Evolutionary conservation across 176 grass and related monocot genomes (phyloP), one percentile per base, ranked within the genome.

Genomic region (Musa troglodytarum): DNA sequence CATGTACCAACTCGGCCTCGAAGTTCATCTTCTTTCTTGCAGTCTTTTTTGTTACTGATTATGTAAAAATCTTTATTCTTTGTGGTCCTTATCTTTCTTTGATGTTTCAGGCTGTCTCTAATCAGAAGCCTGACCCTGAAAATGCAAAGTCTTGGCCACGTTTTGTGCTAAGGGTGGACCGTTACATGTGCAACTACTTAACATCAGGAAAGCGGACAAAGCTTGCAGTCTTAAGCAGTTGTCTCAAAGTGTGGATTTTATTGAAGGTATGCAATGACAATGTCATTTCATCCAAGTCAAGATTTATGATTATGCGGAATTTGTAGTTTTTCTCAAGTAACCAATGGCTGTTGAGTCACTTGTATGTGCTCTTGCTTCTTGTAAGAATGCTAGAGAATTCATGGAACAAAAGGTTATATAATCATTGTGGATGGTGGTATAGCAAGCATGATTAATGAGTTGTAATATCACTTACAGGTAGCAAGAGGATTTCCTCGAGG

Each of bases 191-290:
- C 74, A 88, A 85, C 24, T 93, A 93, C 74, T 79, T 97, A 72
- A 97, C 88, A 81, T 91, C 90, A 61, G 86, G 87, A 50, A 89
- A 97, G 75, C 78, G 79, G 50, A 88, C 88, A 43, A 97, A 93
- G 83, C 84, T 93, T 76, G 94, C 90, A 50, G 26, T 89, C 50
- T 87, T 93, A 53, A 93, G 90, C 70, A 85, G 90, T 72, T 85
- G 88, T 76, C 88, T 97, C 55, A 93, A 97, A 87, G 94, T 97
- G 74, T 83, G 88, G 87, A 87, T 97, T 81, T 82, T 92, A 63
- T 81, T 97, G 59, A 90, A 97, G 90, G 94, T 96, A 85, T 5
- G 34, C 4, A 54, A 56, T 82, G 34, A n/a, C 79, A 28, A 58
- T 71, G 28, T 26, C 34, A 73, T 51, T 73, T 52, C 22, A 74